Base-by-base conservation (phyloP, 1,284 basidiomycete species). In the Tausonia pullulans region DNA sequence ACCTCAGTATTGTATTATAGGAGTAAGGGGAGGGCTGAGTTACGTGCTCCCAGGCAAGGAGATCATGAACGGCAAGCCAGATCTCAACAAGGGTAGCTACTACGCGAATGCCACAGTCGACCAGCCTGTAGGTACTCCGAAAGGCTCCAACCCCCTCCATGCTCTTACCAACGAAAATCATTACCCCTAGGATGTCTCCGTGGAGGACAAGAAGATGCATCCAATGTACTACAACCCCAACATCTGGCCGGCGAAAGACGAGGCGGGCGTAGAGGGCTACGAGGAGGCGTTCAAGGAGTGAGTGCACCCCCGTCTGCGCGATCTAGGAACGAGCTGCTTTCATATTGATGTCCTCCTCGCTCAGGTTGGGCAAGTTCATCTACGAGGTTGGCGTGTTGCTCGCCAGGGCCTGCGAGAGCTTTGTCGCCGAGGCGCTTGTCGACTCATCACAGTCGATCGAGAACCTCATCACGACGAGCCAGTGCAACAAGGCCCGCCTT, bases 51-150 rank as follows among this genome's bases (percentile, higher is more conserved):
- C 27, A 27, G 92, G 92, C 61, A 94, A 94, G 81, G 92, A 96
- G 80, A 84, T 93, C 51, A 95, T 95, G 91, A 95, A 95, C 71
- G 91, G 91, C 82, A 67, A 69, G 13, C 72, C 75, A 8, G 92
- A 95, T 74, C 80, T 81, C 1, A 79, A 92, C 68, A 95, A 96
- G 74, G 93, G 92, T 2, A 90, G 87, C 0, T 97, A 84, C 77
- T 97, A 97, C 74, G 90, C 89, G 56, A 96, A 96, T 72, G 90
- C 90, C 3, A 76, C 87, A 13, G 72, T 86, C 1, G 87, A 91
- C 65, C 70, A 74, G 27, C 83, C 87, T 27, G 27, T 27, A 27
- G 27, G 27, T 27, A 27, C 27, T 27, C 27, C 27, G 27, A 27
- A 27, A 27, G 27, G 27, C 27, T 27, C 27, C 27, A 27, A 27